Evolutionary conservation across 2,329 filamentous ascomycete species (phyloP), one percentile per base, ranked within the genome.

Genomic region (Fusarium phyllophilum): DNA sequence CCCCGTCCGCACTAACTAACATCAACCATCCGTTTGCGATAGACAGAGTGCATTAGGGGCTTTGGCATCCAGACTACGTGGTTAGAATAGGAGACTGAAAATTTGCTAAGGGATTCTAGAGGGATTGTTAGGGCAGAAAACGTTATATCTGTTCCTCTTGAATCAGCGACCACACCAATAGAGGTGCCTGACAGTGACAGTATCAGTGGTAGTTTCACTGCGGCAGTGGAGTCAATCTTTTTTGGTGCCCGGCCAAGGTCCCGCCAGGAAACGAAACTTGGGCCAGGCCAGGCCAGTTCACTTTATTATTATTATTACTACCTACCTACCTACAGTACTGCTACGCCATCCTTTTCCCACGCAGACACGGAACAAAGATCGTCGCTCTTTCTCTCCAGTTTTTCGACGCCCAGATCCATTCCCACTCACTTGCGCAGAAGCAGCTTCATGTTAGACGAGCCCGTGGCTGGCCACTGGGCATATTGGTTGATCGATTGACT

Each of bases 181-280:
- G 33, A 34, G 44, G 33, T 41, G 38, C 62, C 71, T 60, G 59
- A 59, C 52, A 46, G 48, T 49, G 58, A 34, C 55, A 56, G 57
- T 63, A 36, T 49, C 46, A 55, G 44, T 66, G 66, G 48, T 67
- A 62, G 49, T 68, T 65, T 70, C 66, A 70, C 51, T 56, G 34
- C 26, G 13, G 26, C 20, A 70, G 72, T 72, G 72, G 72, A 72
- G 72, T 55, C 69, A 29, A 22, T 64, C 60, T 39, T 48, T 48
- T 59, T 62, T 62, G 71, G 66, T 70, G 65, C 26, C 34, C 29
- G 57, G 58, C 59, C 63, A 74, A 66, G 69, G 45, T 31, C 52
- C 65, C 52, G 66, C 63, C 48, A 67, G 66, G 69, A 77, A 77
- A 77, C 73, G 72, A 76, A 77, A 76, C 75, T 76, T 77, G 67